Evolutionary conservation across 768 basidiomycete genomes (phyloP).

Genomic region (Butyriboletus loyo): DNA sequence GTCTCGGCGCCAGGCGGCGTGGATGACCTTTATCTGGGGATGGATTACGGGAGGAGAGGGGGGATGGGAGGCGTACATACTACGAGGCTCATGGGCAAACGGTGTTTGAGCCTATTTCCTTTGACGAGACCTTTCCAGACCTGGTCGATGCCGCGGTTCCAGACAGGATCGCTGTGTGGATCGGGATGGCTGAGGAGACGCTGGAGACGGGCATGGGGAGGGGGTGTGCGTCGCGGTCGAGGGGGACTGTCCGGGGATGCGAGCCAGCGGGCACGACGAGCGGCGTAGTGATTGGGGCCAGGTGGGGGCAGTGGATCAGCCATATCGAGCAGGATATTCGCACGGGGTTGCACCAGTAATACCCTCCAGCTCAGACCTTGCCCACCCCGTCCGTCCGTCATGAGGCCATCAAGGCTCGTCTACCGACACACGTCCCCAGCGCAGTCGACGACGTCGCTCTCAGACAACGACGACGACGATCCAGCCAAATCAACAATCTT

Average conservation of each 20-base stretch:
- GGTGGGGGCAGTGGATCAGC: slow-evolving; percentile 49
- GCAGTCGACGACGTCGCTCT: slow-evolving; percentile 78
- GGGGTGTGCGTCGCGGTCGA: slow-evolving; percentile 29
- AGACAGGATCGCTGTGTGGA: slow-evolving; percentile 49
- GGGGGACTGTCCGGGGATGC: slow-evolving; percentile 21
- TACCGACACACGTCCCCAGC: slow-evolving; percentile 46
- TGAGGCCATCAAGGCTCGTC: slow-evolving; percentile 34
- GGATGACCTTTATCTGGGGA: slow-evolving; percentile 65
- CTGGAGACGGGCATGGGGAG: slow-evolving; percentile 49
- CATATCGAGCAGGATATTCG: slow-evolving; percentile 23
- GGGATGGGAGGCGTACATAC: slow-evolving; percentile 40
- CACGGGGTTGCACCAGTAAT: slow-evolving; percentile 10
- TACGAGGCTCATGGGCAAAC: slow-evolving; percentile 60
- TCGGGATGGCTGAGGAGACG: slow-evolving; percentile 45
- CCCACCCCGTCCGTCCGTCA: slow-evolving; percentile 2
- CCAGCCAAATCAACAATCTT: slow-evolving; percentile 47
- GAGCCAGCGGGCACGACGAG: slow-evolving; percentile 64
- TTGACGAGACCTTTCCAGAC: slow-evolving; percentile 62
- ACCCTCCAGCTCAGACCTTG: background rate
- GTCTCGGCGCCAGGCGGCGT: slow-evolving; percentile 74
- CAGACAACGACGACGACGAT: slow-evolving; percentile 70
- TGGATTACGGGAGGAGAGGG: slow-evolving; percentile 1
- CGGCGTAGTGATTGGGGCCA: slow-evolving; percentile 62
- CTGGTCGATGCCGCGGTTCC: slow-evolving; percentile 54
- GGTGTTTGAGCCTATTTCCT: slow-evolving; percentile 56